Conservation (phyloP, 2,329 filamentous ascomycete species). For the Xylaria sp. region DNA sequence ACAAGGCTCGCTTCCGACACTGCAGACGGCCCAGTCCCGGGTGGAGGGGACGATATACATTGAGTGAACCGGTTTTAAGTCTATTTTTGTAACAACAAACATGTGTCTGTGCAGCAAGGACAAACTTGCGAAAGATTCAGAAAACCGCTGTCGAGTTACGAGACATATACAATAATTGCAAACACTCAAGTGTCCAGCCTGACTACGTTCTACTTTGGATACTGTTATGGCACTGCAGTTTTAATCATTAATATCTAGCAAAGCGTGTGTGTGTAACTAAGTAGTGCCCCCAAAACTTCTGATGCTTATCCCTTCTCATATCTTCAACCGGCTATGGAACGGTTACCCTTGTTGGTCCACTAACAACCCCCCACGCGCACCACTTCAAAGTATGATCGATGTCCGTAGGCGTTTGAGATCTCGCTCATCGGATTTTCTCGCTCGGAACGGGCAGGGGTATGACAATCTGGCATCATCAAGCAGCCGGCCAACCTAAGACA, state of each 20-base stretch:
- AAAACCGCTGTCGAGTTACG: no score
- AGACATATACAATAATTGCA: no score
- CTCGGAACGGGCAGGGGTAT: background rate
- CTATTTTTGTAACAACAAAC: no score
- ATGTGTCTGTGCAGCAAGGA: no score
- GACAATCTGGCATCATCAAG: background rate
- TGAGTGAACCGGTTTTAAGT: no score
- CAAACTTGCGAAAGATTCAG: no score
- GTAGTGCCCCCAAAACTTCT: background rate
- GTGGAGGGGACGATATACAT: no score
- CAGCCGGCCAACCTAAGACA: background rate
- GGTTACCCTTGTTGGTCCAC: background rate
- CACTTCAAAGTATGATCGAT: background rate
- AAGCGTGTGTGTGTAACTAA: background rate
- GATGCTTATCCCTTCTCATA: background rate
- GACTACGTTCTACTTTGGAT: no score
- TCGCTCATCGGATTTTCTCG: background rate
- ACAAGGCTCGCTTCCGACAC: no score
- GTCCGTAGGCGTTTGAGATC: background rate
- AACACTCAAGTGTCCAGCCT: no score
- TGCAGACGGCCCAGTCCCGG: no score
- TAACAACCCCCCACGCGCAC: background rate
- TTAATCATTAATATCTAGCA: background rate
- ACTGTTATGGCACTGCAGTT: no score
- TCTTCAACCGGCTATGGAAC: background rate